A percentile compares a stretch with the other conserved stretches of the same genome.
Conservation (phyloP, 305 asterid species). For the Fraxinus nigra region DNA sequence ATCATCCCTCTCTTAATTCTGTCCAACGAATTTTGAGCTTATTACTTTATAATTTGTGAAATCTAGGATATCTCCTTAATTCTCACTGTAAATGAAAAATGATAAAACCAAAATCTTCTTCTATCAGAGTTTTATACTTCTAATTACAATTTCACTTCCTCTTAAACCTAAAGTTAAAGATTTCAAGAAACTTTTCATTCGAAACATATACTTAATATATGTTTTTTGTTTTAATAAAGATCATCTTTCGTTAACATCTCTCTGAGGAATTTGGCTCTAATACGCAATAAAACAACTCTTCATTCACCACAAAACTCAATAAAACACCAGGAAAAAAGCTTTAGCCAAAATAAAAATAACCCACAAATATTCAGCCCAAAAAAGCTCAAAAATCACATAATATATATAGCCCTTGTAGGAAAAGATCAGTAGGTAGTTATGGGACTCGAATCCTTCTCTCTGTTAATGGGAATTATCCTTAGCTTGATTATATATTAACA, state of each 20-base stretch:
- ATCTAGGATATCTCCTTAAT: not conserved
- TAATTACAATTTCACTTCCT: not conserved
- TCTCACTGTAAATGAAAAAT: not conserved
- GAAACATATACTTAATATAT: not conserved
- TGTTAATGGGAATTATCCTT: not conserved
- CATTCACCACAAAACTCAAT: not conserved
- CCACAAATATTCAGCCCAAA: not conserved
- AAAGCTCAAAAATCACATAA: not conserved
- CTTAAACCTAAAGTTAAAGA: not conserved
- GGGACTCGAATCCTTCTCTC: no score
- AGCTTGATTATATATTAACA: not conserved
- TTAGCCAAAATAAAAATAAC: not conserved
- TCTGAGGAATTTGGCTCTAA: not conserved
- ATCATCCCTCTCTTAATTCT: not conserved
- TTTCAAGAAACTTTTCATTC: not conserved
- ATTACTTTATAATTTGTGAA: not conserved
- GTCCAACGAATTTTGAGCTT: not conserved
- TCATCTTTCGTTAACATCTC: not conserved
- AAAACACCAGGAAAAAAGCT: not conserved
- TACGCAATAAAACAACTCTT: not conserved
- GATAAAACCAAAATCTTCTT: not conserved
- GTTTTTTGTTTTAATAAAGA: not conserved
- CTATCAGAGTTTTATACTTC: not conserved
- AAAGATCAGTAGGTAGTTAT: no score
- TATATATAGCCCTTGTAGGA: no score